Conservation (phyloP, 345 rosid genomes). For the Camelina neglecta region DNA sequence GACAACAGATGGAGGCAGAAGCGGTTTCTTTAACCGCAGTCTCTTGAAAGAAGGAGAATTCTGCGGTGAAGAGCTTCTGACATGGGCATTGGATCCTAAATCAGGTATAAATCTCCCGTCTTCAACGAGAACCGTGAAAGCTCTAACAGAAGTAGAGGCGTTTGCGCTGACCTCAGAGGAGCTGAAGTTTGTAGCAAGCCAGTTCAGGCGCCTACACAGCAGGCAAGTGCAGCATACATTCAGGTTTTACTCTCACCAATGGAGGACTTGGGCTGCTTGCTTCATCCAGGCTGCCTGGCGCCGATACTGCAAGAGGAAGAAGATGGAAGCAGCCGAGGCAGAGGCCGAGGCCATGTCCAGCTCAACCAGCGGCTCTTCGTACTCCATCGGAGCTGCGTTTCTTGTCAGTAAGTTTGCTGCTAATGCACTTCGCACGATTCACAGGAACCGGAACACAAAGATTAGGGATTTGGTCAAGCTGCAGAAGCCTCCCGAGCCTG, state of each 20-base stretch:
- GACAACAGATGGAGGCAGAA: slow-evolving; percentile 94
- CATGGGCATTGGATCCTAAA: slow-evolving; percentile 97
- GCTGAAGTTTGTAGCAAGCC: slow-evolving; percentile 45
- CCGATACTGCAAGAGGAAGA: slow-evolving; percentile 81
- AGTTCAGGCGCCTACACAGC: slow-evolving; percentile 42
- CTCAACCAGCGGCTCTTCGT: slow-evolving; percentile 30
- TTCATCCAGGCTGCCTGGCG: slow-evolving; percentile 98
- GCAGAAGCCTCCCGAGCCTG: slow-evolving; percentile 92
- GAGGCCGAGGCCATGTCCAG: slow-evolving; percentile 34
- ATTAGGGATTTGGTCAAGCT: slow-evolving; percentile 73
- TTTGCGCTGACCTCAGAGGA: slow-evolving; percentile 78
- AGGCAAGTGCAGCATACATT: slow-evolving; percentile 96
- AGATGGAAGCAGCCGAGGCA: slow-evolving; percentile 60
- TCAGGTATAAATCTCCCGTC: slow-evolving; percentile 81
- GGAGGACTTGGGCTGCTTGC: slow-evolving; percentile 99
- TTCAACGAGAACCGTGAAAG: slow-evolving; percentile 89
- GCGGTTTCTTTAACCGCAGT: slow-evolving; percentile 84
- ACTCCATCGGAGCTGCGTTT: slow-evolving; percentile 77
- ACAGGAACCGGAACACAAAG: slow-evolving; percentile 66
- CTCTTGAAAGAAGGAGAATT: slow-evolving; percentile 84
- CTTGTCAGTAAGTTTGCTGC: slow-evolving; percentile 84
- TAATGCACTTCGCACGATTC: slow-evolving; percentile 83
- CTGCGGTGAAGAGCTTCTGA: slow-evolving; percentile 96
- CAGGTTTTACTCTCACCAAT: slow-evolving; percentile 94
- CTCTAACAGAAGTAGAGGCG: slow-evolving; percentile 53